These are phyloP conservation scores for Mucor indicus DNA, from an alignment of 371 early-diverging fungal genomes.

Conservation along the genomic window DNA sequence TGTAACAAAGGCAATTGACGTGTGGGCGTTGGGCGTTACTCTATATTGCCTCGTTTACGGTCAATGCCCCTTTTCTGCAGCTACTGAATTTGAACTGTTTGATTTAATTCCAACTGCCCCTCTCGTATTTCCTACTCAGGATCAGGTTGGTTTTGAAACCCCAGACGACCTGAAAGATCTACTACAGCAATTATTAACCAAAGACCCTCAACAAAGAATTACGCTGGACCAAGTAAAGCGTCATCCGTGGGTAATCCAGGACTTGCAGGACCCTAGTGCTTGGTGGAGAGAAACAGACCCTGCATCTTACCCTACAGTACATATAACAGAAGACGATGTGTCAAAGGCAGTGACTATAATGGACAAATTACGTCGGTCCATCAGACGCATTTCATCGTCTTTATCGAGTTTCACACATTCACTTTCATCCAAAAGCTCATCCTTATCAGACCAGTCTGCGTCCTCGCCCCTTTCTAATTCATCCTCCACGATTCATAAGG, in stretches of 20 bases:
- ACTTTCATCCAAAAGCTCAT: too few species aligned
- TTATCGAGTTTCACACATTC: too few species aligned
- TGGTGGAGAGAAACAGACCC: conserved; percentile 33
- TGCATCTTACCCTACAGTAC: conserved; percentile 21
- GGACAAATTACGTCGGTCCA: conserved; percentile 38
- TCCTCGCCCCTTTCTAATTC: too few species aligned
- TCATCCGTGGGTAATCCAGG: conserved; percentile 84
- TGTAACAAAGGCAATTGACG: conserved; percentile 87
- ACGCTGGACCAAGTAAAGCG: conserved; percentile 79
- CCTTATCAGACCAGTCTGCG: too few species aligned
- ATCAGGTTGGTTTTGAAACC: conserved; percentile 21
- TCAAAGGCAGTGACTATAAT: conserved; percentile 24
- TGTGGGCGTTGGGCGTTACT: conserved; percentile 99
- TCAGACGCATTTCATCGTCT: conserved; percentile 61
- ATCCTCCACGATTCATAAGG: too few species aligned
- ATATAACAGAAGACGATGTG: conserved; percentile 32
- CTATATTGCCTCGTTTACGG: conserved; percentile 96
- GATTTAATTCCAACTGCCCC: conserved; percentile 76
- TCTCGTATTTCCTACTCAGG: conserved; percentile 17
- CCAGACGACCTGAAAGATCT: conserved; percentile 54
- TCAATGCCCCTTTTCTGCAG: conserved; percentile 92
- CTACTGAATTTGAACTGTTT: conserved; percentile 90
- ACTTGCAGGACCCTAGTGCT: conserved; percentile 57
- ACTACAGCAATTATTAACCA: conserved; percentile 67
- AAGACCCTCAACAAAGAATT: conserved; percentile 76